These are phyloP conservation scores for Mytilinidion resinicola DNA, from an alignment of 495 filamentous ascomycete genomes.

Conservation along the genomic window DNA sequence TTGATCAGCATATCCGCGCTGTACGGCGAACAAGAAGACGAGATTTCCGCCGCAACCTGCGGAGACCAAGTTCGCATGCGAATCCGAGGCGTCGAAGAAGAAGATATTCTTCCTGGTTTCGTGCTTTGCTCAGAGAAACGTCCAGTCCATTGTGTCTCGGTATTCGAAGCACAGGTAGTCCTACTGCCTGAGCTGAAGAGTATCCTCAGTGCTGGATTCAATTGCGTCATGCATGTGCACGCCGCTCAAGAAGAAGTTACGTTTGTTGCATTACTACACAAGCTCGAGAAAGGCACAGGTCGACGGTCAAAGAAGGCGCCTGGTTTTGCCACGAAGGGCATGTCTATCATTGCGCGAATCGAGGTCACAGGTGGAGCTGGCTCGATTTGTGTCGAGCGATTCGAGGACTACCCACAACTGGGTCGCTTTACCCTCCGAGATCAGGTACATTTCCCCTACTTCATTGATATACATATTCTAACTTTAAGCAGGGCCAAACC, in stretches of 20 bases:
- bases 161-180: slow-evolving; percentile 94
- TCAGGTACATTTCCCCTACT: slow-evolving; percentile 53
- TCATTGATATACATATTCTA: neutral
- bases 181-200: slow-evolving; percentile 83
- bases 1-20: slow-evolving; percentile 71
- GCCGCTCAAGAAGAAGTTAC: slow-evolving; percentile 95
- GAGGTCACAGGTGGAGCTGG: slow-evolving; percentile 80
- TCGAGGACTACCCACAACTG: slow-evolving; percentile 89
- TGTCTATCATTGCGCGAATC: slow-evolving; percentile 87
- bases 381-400: slow-evolving; percentile 84
- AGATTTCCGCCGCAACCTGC: slow-evolving; percentile 68
- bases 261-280: slow-evolving; percentile 79
- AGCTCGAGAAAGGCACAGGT: slow-evolving; percentile 92
- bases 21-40: slow-evolving; percentile 96
- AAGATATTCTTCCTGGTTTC: slow-evolving; percentile 95
- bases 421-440: slow-evolving; percentile 93
- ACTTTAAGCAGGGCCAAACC: slow-evolving; percentile 67
- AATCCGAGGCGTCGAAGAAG: slow-evolving; percentile 90
- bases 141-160: slow-evolving; percentile 78
- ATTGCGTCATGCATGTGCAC: slow-evolving; percentile 82
- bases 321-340: slow-evolving; percentile 83
- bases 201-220: slow-evolving; percentile 87
- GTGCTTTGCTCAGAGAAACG: slow-evolving; percentile 90
- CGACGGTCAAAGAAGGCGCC: slow-evolving; percentile 89
- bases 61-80: slow-evolving; percentile 94